Evolutionary conservation across 2,329 filamentous ascomycete species (phyloP), one percentile per base, ranked within the genome.

Genomic region (Trichophyton benhamiae): DNA sequence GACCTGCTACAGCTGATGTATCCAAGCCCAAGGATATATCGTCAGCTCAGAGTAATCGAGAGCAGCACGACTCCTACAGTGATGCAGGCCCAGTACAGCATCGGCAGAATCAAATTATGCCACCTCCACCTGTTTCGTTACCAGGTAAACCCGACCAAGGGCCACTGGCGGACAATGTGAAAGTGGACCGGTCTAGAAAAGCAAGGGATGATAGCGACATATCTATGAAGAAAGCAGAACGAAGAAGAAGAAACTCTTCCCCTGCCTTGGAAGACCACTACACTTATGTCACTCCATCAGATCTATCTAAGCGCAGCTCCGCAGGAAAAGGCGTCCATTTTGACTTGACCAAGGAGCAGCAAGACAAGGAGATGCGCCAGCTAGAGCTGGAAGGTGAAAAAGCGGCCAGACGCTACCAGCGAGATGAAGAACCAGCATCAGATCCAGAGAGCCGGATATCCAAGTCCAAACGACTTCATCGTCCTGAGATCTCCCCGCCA

Each of bases 281-380:
- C 4, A 67, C 68, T 42, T 64, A 63, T 22, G 63, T 60, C 15
- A 63, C 64, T 1, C 57, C 65, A 3, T 65, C 70, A 7, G 68
- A 66, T 8, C 62, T 68, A 13, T 48, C 52, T 7, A 73, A 71
- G 55, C 73, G 72, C 57, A 70, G 71, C 22, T 69, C 68, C 27
- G 71, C 74, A 3, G 60, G 64, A 2, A 74, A 70, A 66, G 74
- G 76, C 63, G 83, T 85, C 6, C 78, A 80, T 60, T 85, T 85
- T 65, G 77, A 80, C 42, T 68, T 84, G 58, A 83, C 82, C 0
- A 74, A 83, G 55, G 81, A 83, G 67, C 81, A 84, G 69, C 74
- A 72, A 41, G 75, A 78, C 33, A 79, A 78, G 60, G 80, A 81
- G 60, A 70, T 72, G 58, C 69, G 69, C 36, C 67, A 64, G 8